Conservation (phyloP, 1,284 basidiomycete species). For the Boletus semigastroideus region DNA sequence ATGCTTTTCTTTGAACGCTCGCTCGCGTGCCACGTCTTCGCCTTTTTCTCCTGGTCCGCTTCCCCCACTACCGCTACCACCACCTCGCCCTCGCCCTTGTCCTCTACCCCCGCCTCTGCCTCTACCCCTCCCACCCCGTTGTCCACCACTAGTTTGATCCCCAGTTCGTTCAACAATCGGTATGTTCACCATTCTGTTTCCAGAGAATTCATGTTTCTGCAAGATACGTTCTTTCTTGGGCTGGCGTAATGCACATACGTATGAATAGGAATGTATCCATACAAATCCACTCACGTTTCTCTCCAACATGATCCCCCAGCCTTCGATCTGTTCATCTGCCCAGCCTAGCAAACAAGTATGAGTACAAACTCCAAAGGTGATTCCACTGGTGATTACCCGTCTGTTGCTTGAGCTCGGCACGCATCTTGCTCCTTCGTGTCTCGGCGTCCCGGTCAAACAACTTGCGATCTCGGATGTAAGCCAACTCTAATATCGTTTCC, state of each 20-base stretch:
- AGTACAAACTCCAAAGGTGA: not conserved
- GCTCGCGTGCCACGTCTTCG: slow-evolving; percentile 40
- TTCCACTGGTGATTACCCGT: slow-evolving; percentile 47
- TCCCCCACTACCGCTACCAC: slow-evolving; percentile 36
- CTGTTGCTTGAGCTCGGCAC: slow-evolving; percentile 61
- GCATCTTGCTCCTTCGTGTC: slow-evolving; percentile 65
- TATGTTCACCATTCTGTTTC: slow-evolving; percentile 45
- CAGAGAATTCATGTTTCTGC: slow-evolving; percentile 70
- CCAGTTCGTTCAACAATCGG: slow-evolving; percentile 16
- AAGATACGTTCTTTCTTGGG: slow-evolving; percentile 74
- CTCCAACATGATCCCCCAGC: slow-evolving; percentile 86
- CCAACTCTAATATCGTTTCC: slow-evolving; percentile 71
- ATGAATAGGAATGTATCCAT: slow-evolving; percentile 12
- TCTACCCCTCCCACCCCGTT: slow-evolving; percentile 32
- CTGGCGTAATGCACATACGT: slow-evolving; percentile 35
- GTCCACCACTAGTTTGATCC: slow-evolving; percentile 18
- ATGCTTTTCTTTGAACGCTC: slow-evolving; percentile 69
- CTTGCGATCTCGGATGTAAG: slow-evolving; percentile 72
- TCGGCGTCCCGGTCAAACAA: slow-evolving; percentile 75
- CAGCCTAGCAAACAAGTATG: slow-evolving; percentile 45
- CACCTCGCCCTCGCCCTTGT: slow-evolving; percentile 36
- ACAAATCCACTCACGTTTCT: slow-evolving; percentile 58
- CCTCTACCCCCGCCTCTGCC: slow-evolving; percentile 36
- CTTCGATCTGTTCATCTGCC: slow-evolving; percentile 82
- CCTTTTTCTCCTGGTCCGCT: slow-evolving; percentile 34